A percentile compares a stretch with the other conserved stretches of the same genome.
These are phyloP conservation scores for Trypanosoma congolense DNA, from an alignment of 208 protist genomes.

Conservation along the genomic window DNA sequence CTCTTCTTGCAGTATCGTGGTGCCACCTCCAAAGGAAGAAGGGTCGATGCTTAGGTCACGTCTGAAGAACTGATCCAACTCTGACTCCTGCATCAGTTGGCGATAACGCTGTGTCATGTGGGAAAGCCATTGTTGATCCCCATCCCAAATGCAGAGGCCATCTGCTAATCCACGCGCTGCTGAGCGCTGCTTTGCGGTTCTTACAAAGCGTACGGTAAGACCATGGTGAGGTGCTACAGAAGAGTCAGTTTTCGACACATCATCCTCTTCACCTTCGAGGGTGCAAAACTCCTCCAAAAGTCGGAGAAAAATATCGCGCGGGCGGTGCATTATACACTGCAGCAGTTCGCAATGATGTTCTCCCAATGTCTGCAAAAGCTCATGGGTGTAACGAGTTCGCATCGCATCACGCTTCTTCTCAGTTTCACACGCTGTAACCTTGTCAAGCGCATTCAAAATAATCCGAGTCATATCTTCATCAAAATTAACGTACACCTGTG, in stretches of 20 bases:
- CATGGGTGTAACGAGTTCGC: conserved; percentile 65
- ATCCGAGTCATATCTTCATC: conserved; percentile 86
- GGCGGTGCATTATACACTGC: conserved; percentile 79
- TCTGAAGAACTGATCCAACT: conserved; percentile 84
- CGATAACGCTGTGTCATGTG: conserved; percentile 87
- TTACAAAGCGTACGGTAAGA: conserved; percentile 69
- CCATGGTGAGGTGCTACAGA: conserved; percentile 13
- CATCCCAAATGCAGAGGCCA: conserved; percentile 43
- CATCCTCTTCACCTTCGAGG: conserved; percentile 54
- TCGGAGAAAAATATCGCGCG: conserved; percentile 77
- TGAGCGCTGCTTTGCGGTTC: conserved; percentile 44
- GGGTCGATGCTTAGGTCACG: conserved; percentile 70
- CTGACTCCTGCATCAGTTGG: conserved; percentile 74
- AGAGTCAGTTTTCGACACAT: conserved; percentile 8
- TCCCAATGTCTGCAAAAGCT: conserved; percentile 73
- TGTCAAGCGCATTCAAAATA: conserved; percentile 85
- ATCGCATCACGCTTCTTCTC: conserved; percentile 51
- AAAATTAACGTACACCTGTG: conserved; percentile 84
- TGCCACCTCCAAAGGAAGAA: conserved; percentile 57
- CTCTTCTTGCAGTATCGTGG: conserved; percentile 55
- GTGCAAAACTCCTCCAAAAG: conserved; percentile 88
- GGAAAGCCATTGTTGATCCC: conserved; percentile 69
- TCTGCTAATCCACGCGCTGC: conserved; percentile 28
- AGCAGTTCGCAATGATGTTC: conserved; percentile 80
- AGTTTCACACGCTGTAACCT: conserved; percentile 68